A percentile compares a stretch with the other conserved stretches of the same genome.
Evolutionary conservation across 495 filamentous ascomycete species (phyloP).

Genomic region (Pseudotulostoma volvatum): DNA sequence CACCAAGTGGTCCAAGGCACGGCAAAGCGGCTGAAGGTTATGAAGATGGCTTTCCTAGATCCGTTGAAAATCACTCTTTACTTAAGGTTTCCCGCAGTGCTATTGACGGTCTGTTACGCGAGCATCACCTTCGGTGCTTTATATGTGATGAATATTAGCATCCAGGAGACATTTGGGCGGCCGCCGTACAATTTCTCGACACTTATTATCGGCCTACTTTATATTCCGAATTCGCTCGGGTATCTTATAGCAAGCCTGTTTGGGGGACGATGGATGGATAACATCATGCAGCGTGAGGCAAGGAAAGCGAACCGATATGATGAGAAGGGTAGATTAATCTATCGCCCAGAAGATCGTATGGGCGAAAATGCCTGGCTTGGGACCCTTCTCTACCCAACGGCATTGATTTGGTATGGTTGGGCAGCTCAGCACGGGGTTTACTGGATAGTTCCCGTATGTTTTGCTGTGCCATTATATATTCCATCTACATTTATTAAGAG

Average conservation of each 20-base stretch:
- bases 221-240: slow-evolving; percentile 66
- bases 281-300: slow-evolving; percentile 76
- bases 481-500: not conserved
- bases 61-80: slow-evolving; percentile 66
- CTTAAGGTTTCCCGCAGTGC: slow-evolving; percentile 64
- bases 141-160: slow-evolving; percentile 75
- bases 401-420: slow-evolving; percentile 56
- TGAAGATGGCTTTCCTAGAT: slow-evolving; percentile 59
- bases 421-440: slow-evolving; percentile 36
- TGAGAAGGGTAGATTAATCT: slow-evolving; percentile 48
- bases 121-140: slow-evolving; percentile 67
- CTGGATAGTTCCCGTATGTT: slow-evolving; percentile 47
- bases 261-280: slow-evolving; percentile 77
- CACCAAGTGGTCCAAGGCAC: slow-evolving; percentile 40
- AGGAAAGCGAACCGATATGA: slow-evolving; percentile 54
- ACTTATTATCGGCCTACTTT: slow-evolving; percentile 61
- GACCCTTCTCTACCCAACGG: slow-evolving; percentile 53
- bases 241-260: slow-evolving; percentile 57
- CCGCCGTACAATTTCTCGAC: slow-evolving; percentile 60
- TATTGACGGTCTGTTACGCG: slow-evolving; percentile 67
- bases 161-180: slow-evolving; percentile 57
- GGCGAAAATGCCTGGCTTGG: slow-evolving; percentile 77
- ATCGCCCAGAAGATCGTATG: slow-evolving; percentile 77
- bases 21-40: slow-evolving; percentile 29
- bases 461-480: not conserved